Base-by-base conservation (phyloP, 768 basidiomycete genomes). In the Tylopilus subfusipes region DNA sequence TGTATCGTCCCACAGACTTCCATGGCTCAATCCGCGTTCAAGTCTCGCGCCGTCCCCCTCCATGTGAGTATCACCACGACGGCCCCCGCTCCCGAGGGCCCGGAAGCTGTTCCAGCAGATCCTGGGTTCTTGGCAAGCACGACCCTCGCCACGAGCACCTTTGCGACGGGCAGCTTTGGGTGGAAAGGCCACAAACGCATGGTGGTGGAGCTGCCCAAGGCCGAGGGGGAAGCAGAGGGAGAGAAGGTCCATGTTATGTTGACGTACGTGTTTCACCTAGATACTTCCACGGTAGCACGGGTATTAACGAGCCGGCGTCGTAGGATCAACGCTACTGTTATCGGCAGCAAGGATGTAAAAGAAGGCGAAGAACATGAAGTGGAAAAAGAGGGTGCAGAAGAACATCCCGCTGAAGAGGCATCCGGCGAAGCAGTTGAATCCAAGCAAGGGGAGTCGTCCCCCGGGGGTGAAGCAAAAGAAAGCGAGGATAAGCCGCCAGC, bases 141-240 rank as follows among this genome's bases (percentile, higher is more conserved):
- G 21, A 78, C 79, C 0, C 75, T 90, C 8, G 59, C 77, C 4
- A 81, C 90, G 2, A 78, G 71, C 54, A 74, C 79, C 36, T 90
- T 93, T 69, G 63, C 74, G 14, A 90, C 88, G 0, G 88, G 90
- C 12, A 88, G 86, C 64, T 90, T 86, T 66, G 90, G 91, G 18
- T 93, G 90, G 90, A 92, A 90, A 67, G 90, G 85, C 2, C 80
- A 70, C 67, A 86, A 84, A 67, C 79, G 83, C 24, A 69, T 91
- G 55, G 77, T 75, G 1, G 76, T 93, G 48, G 86, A 90, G 62
- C 66, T 92, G 16, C 74, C 80, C 51, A 75, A 76, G 52, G 64
- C 73, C 0, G 78, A 81, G 16, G 72, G 69, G 16, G 76, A 69
- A 14, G 81, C 73, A 39, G 78, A 72, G 5, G 74, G 77, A 67